These are phyloP conservation scores for Ganoderma lucidum DNA, from an alignment of 1,284 basidiomycete species.

Conservation along the genomic window DNA sequence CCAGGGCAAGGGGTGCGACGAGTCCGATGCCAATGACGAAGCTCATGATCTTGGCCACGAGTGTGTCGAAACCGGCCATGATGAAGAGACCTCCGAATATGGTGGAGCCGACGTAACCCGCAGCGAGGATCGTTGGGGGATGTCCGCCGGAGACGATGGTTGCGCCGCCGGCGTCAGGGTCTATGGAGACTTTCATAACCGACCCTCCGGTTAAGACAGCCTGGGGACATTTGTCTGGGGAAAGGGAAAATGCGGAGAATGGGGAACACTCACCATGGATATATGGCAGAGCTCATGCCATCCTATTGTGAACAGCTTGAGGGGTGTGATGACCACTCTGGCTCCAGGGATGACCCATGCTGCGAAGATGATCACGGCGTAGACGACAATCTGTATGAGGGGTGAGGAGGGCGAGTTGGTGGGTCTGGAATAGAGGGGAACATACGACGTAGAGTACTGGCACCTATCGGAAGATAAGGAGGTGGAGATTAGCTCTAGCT, in stretches of 20 bases:
- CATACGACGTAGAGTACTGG: slow-evolving; percentile 74
- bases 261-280: slow-evolving; percentile 58
- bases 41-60: slow-evolving; percentile 83
- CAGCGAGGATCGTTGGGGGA: slow-evolving; percentile 71
- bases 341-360: slow-evolving; percentile 84
- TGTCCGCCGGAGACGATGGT: slow-evolving; percentile 80
- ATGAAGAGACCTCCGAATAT: slow-evolving; percentile 81
- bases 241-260: slow-evolving; percentile 9
- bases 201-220: slow-evolving; percentile 81
- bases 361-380: slow-evolving; percentile 81
- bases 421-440: slow-evolving; percentile 32
- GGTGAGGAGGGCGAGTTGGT: slow-evolving; percentile 12
- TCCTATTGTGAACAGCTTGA: slow-evolving; percentile 85
- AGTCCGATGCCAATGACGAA: slow-evolving; percentile 82
- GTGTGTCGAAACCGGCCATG: slow-evolving; percentile 79
- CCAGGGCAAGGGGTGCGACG: slow-evolving; percentile 76
- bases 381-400: slow-evolving; percentile 70
- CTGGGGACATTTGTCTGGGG: slow-evolving; percentile 44
- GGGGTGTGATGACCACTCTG: slow-evolving; percentile 76
- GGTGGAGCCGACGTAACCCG: slow-evolving; percentile 83
- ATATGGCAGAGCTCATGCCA: slow-evolving; percentile 89
- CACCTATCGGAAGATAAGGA: slow-evolving; percentile 38
- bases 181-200: slow-evolving; percentile 79
- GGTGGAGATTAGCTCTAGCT: slow-evolving; percentile 12
- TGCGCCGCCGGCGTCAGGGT: slow-evolving; percentile 81